Evolutionary conservation across 148 eudicot genomes (phyloP).

Genomic region (Gaultheria prostrata): DNA sequence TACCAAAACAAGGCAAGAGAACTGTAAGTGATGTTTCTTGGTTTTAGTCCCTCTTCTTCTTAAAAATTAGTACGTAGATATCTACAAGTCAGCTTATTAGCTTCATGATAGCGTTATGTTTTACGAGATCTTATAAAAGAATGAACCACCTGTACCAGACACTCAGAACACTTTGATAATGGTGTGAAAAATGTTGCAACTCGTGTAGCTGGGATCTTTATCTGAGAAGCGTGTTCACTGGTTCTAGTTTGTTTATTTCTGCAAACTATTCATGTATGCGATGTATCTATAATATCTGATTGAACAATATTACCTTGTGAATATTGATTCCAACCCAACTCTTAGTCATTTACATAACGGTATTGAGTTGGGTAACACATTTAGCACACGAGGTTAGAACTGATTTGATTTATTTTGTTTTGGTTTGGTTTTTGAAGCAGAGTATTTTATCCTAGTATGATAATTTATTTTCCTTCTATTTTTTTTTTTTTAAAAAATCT

Average conservation of each 20-base stretch:
- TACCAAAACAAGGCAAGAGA: background rate
- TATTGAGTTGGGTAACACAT: background rate
- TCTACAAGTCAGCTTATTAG: background rate
- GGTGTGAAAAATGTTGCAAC: background rate
- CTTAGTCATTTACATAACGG: background rate
- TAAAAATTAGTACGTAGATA: background rate
- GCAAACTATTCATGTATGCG: background rate
- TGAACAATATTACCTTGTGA: background rate
- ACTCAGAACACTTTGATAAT: background rate
- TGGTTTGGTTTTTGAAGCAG: background rate
- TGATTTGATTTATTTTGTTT: background rate
- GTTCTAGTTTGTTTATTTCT: background rate
- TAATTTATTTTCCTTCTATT: background rate
- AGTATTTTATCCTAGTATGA: background rate
- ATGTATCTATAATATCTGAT: background rate
- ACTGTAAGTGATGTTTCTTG: conserved; percentile 3
- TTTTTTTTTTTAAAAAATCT: background rate
- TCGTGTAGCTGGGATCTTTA: background rate
- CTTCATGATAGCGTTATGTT: background rate
- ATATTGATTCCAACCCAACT: background rate
- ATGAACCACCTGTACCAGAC: background rate
- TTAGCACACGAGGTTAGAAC: background rate
- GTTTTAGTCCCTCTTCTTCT: background rate
- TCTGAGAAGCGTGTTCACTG: background rate
- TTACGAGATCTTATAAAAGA: background rate